Conservation (phyloP, 2,329 filamentous ascomycete species). For the Rutstroemia sp. region DNA sequence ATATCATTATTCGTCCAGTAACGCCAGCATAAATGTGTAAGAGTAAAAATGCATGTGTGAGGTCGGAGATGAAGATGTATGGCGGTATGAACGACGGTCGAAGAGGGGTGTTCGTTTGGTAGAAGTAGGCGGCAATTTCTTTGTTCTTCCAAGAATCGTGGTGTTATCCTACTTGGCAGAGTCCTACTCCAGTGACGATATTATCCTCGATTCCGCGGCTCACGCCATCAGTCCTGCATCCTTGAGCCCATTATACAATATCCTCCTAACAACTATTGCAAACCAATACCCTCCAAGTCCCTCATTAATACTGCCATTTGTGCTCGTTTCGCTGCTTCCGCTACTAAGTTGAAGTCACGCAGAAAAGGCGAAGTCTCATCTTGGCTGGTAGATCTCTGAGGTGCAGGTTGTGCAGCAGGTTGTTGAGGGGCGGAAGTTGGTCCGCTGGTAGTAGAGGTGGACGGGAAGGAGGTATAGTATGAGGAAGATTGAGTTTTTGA, state of each 20-base stretch:
- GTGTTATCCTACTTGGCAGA: no score
- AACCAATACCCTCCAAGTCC: conserved; percentile 58
- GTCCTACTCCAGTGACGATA: no score
- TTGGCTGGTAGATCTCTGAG: conserved; percentile 25
- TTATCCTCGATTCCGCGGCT: no score
- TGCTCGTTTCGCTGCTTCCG: conserved; percentile 87
- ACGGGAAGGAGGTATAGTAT: conserved; percentile 12
- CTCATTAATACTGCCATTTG: conserved; percentile 85
- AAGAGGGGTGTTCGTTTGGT: no score
- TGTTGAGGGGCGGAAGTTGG: conserved; percentile 15
- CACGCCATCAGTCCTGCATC: no score
- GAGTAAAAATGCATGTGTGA: no score
- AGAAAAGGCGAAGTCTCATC: conserved; percentile 57
- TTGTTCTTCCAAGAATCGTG: no score
- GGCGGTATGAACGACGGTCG: no score
- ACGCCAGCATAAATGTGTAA: no score
- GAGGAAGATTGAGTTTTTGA: conserved; percentile 33
- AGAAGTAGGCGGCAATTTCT: no score
- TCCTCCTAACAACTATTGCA: conserved; percentile 11
- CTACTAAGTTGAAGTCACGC: conserved; percentile 75
- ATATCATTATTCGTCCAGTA: no score
- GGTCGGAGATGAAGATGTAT: no score
- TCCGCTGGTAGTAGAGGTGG: conserved; percentile 6
- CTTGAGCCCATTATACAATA: neutral
- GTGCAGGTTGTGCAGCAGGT: conserved; percentile 11